Conservation (phyloP, 805 yeast genomes). For the Ogataea pini region DNA sequence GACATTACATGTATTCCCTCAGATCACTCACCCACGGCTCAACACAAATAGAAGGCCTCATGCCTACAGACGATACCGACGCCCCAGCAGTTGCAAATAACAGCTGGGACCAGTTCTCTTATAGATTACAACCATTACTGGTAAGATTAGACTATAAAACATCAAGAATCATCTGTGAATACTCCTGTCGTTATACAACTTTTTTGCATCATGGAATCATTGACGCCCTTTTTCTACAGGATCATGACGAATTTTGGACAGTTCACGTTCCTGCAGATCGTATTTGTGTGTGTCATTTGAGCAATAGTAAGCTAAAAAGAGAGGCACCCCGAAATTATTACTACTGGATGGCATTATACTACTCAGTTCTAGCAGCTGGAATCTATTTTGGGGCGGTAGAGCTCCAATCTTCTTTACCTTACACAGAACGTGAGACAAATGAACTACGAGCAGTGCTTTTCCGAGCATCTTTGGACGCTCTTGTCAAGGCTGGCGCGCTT, state of each 20-base stretch:
- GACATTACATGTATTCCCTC: conserved; percentile 24
- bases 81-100: background rate
- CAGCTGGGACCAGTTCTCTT: conserved; percentile 14
- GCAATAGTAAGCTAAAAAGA: conserved; percentile 12
- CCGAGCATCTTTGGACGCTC: conserved; percentile 25
- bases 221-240: conserved; percentile 23
- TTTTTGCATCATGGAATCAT: conserved; percentile 29
- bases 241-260: conserved; percentile 26
- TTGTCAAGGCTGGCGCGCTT: conserved; percentile 25
- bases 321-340: conserved; percentile 23
- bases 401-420: conserved; percentile 13
- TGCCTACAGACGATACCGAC: conserved; percentile 19
- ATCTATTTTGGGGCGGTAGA: conserved; percentile 25
- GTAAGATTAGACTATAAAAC: conserved; percentile 12
- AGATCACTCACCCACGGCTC: conserved; percentile 27
- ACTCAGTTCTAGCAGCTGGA: conserved; percentile 27
- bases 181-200: conserved; percentile 28
- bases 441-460: conserved; percentile 24
- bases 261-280: conserved; percentile 13
- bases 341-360: conserved; percentile 30
- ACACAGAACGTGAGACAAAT: conserved; percentile 12
- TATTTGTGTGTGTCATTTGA: conserved; percentile 13
- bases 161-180: conserved; percentile 22
- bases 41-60: conserved; percentile 23
- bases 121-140: conserved; percentile 12